Evolutionary conservation across 2,329 filamentous ascomycete genomes (phyloP).

Genomic region (Neofusicoccum ribis): DNA sequence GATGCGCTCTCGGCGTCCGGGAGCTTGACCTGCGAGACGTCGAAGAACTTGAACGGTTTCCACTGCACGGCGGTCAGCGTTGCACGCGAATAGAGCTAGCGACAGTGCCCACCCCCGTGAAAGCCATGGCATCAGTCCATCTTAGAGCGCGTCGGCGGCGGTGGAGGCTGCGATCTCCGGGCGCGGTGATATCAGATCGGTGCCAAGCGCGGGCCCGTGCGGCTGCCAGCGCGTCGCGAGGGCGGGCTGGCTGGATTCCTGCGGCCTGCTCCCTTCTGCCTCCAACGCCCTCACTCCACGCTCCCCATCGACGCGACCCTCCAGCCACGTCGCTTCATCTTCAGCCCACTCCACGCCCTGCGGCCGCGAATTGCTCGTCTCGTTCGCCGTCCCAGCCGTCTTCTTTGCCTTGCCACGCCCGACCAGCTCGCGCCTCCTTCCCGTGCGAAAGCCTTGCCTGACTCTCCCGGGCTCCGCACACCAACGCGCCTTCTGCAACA

Average conservation of each 20-base stretch:
- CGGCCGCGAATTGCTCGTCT: background rate
- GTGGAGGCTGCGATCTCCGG: background rate
- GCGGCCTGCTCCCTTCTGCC: slow-evolving; percentile 6
- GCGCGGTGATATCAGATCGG: slow-evolving; percentile 14
- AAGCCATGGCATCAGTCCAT: slow-evolving; percentile 36
- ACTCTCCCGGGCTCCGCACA: slow-evolving; percentile 1
- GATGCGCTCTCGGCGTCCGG: slow-evolving; percentile 75
- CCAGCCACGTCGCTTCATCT: slow-evolving; percentile 18
- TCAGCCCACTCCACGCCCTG: slow-evolving; percentile 5
- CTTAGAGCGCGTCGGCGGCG: slow-evolving; percentile 2
- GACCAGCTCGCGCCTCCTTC: background rate
- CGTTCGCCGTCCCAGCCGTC: background rate
- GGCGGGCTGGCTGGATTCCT: background rate
- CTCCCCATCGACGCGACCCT: slow-evolving; percentile 11
- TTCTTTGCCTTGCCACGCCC: slow-evolving; percentile 2
- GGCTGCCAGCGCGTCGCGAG: slow-evolving; percentile 6
- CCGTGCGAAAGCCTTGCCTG: slow-evolving; percentile 13
- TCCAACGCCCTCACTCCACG: slow-evolving; percentile 6
- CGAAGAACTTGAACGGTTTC: slow-evolving; percentile 99
- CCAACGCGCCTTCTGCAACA: background rate
- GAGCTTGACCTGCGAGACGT: slow-evolving; percentile 80
- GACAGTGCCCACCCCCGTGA: slow-evolving; percentile 39
- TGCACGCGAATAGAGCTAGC: background rate
- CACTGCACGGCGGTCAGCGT: slow-evolving; percentile 59
- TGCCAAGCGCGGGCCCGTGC: slow-evolving; percentile 6